Percentiles rank a stretch among this genome's conserved stretches.
phyloP scores from a whole-genome alignment of 768 basidiomycete species.

The Pleurotus tuber-regium region DNA sequence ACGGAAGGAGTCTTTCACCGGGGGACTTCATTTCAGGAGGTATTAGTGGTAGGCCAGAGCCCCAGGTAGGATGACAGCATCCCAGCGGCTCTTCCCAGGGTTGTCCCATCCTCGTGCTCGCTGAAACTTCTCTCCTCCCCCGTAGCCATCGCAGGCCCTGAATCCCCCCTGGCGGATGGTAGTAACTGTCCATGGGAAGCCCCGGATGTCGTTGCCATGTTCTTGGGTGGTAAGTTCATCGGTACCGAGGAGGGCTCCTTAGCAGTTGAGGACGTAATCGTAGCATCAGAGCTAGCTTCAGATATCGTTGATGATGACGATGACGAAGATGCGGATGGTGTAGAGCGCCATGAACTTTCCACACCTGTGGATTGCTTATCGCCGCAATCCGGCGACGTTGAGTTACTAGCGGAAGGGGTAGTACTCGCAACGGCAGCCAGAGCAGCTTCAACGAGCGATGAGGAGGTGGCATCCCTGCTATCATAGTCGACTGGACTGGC shows the following conservation, averaged over 20 bases:
- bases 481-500: slow-evolving; percentile 2
- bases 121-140: neutral
- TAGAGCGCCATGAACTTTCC: neutral
- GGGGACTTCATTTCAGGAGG: neutral
- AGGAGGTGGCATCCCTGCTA: neutral
- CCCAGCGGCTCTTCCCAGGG: slow-evolving; percentile 5
- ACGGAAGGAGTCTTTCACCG: neutral
- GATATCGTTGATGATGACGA: slow-evolving; percentile 2
- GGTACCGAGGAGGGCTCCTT: neutral
- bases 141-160: neutral
- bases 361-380: neutral
- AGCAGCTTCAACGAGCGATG: slow-evolving; percentile 6
- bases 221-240: neutral
- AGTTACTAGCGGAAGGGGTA: neutral
- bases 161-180: neutral
- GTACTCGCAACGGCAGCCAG: neutral
- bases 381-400: neutral
- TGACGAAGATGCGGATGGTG: neutral
- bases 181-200: neutral
- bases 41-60: neutral
- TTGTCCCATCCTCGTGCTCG: neutral
- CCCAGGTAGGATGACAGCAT: slow-evolving; percentile 9
- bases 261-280: neutral
- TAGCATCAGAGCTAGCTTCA: neutral
- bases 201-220: neutral